Base-by-base conservation (phyloP, 1,284 basidiomycete species). In the Fomitopsis palustris region DNA sequence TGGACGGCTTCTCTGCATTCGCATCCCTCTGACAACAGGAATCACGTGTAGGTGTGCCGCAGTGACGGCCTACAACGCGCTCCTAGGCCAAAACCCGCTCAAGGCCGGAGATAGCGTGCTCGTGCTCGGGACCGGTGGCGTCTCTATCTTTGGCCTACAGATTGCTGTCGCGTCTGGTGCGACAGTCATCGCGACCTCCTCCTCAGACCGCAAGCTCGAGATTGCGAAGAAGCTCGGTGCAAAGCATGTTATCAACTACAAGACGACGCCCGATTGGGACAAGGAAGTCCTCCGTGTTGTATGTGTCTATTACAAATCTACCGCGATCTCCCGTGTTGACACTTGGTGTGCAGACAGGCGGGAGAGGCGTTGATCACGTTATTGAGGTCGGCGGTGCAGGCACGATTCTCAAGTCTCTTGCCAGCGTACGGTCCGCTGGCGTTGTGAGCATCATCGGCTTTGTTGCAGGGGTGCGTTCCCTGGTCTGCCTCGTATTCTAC, bases 381-480 rank as follows among this genome's bases (percentile, higher is more conserved):
- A 61, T 81, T 63, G 79, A 81, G 59, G 65, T 70, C 37, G 79
- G 79, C 25, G 79, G 79, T 1, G 58, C 73, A 2, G 76, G 73
- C 9, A 81, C 78, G 29, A 60, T 81, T 7, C 64, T 68, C 35
- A 74, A 77, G 64, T 72, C 73, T 7, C 64, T 77, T 63, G 69
- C 69, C 29, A 68, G 72, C 29, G 66, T 78, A 55, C 66, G 70
- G 19, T 67, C 65, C 19, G 76, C 72, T 4, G 79, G 79, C 8
- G 65, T 70, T 31, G 72, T 81, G 61, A 65, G 70, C 61, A 63
- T 75, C 35, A 77, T 81, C 47, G 78, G 78, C 25, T 73, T 76
- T 61, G 65, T 79, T 6, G 74, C 74, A 6, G 67, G 65, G 41
- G 61, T 64, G 25, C 43, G 64, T 62, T 23, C 33, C 12, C n/a